These are phyloP conservation scores for Caryopteris hybrid DNA, from an alignment of 305 asterid species.

Conservation along the genomic window DNA sequence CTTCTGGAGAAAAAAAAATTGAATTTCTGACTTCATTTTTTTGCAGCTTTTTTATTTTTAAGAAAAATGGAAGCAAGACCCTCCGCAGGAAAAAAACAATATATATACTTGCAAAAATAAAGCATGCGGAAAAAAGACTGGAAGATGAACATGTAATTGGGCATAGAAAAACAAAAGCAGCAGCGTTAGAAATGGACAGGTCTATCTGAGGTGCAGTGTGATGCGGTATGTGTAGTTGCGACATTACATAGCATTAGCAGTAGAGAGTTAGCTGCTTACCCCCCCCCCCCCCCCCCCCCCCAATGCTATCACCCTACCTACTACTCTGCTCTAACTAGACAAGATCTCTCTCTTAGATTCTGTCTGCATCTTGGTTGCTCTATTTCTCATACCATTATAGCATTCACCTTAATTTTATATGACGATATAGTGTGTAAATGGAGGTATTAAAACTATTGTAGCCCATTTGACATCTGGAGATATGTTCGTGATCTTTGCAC, in stretches of 20 bases:
- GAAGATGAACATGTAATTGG: too few relatives aligned
- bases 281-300: too few relatives aligned
- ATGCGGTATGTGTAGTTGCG: constrained; percentile 11
- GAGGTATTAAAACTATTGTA: too few relatives aligned
- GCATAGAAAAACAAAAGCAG: neutral
- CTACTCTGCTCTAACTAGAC: neutral
- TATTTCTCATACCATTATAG: neutral
- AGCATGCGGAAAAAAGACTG: neutral
- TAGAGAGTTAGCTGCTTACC: neutral
- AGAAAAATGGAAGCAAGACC: too few relatives aligned
- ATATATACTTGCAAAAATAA: neutral
- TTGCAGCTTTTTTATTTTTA: too few relatives aligned
- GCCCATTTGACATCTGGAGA: too few relatives aligned
- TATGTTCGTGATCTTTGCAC: too few relatives aligned
- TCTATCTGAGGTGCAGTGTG: constrained; percentile 14
- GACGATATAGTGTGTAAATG: too few relatives aligned
- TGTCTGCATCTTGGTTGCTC: neutral
- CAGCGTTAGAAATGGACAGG: constrained; percentile 19
- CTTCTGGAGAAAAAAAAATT: too few relatives aligned
- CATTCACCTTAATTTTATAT: too few relatives aligned
- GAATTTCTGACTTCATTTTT: too few relatives aligned
- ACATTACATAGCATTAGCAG: neutral
- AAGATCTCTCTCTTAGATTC: constrained; percentile 5
- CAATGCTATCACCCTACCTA: neutral
- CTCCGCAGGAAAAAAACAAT: too few relatives aligned